These are phyloP conservation scores for Petrea volubilis DNA, from an alignment of 257 asterid species.

Conservation along the genomic window DNA sequence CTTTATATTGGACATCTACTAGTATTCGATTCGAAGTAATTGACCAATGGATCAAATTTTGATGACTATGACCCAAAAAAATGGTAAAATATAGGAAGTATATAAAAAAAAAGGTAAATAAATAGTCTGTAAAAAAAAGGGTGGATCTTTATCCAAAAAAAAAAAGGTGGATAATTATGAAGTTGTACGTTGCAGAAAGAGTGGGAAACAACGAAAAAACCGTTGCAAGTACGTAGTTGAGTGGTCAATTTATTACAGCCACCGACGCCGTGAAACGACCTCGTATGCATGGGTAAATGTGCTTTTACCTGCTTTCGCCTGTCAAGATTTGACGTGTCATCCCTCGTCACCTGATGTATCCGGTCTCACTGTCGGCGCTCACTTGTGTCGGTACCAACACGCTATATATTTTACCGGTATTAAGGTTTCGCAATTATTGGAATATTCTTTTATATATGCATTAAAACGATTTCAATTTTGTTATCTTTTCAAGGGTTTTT, in stretches of 20 bases:
- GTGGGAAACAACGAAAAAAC: background rate
- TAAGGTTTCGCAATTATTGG: too few relatives aligned
- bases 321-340: slow-evolving; percentile 28
- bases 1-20: too few relatives aligned
- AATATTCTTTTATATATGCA: too few relatives aligned
- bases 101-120: too few relatives aligned
- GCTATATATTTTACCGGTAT: slow-evolving; percentile 34
- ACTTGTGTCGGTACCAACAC: slow-evolving; percentile 69
- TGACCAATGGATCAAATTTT: too few relatives aligned
- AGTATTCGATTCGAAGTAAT: too few relatives aligned
- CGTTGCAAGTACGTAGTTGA: slow-evolving; percentile 9
- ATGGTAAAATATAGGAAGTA: too few relatives aligned
- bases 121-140: too few relatives aligned
- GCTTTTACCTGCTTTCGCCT: slow-evolving; percentile 33
- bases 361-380: slow-evolving; percentile 54
- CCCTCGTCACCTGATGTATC: slow-evolving; percentile 35
- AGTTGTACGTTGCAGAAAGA: slow-evolving; percentile 21
- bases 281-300: background rate
- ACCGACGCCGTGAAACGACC: slow-evolving; percentile 27
- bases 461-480: too few relatives aligned
- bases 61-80: too few relatives aligned
- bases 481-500: too few relatives aligned
- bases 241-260: background rate
- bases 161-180: background rate
- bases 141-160: too few relatives aligned